Evolutionary conservation across 768 basidiomycete species (phyloP).

Genomic region (Ramaria sp.): DNA sequence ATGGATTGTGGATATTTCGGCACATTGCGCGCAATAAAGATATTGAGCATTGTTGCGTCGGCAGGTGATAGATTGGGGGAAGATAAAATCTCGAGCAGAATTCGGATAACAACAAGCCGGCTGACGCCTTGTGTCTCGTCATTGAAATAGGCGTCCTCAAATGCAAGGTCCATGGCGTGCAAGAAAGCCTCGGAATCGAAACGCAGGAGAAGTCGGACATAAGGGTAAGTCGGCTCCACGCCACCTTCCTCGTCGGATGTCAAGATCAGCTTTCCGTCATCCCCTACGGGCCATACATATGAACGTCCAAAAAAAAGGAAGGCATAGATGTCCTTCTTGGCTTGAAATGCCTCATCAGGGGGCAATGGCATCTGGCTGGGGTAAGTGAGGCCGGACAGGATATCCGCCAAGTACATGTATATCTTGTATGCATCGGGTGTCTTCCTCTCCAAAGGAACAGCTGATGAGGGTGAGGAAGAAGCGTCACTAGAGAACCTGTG

Average conservation of each 20-base stretch:
- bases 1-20: conserved; percentile 93
- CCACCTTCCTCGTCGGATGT: conserved; percentile 68
- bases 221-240: conserved; percentile 80
- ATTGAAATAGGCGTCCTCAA: conserved; percentile 88
- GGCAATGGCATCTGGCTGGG: conserved; percentile 71
- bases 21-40: conserved; percentile 93
- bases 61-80: conserved; percentile 39
- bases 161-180: conserved; percentile 87
- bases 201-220: conserved; percentile 68
- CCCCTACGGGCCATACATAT: conserved; percentile 63
- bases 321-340: conserved; percentile 63
- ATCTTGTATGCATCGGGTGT: conserved; percentile 82
- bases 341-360: conserved; percentile 51
- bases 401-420: conserved; percentile 76
- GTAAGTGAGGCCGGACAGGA: conserved; percentile 75
- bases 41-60: conserved; percentile 80
- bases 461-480: background rate
- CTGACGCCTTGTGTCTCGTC: conserved; percentile 55
- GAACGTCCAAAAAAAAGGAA: conserved; percentile 83
- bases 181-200: conserved; percentile 94
- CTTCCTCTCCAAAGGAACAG: conserved; percentile 38
- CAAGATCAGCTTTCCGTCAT: conserved; percentile 61
- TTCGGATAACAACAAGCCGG: conserved; percentile 74
- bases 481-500: conserved; percentile 10
- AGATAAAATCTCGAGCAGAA: conserved; percentile 69